Evolutionary conservation across 164 flowering plant species (phyloP), one percentile per base, ranked within the genome.

Genomic region (Vitis rotundifolia): DNA sequence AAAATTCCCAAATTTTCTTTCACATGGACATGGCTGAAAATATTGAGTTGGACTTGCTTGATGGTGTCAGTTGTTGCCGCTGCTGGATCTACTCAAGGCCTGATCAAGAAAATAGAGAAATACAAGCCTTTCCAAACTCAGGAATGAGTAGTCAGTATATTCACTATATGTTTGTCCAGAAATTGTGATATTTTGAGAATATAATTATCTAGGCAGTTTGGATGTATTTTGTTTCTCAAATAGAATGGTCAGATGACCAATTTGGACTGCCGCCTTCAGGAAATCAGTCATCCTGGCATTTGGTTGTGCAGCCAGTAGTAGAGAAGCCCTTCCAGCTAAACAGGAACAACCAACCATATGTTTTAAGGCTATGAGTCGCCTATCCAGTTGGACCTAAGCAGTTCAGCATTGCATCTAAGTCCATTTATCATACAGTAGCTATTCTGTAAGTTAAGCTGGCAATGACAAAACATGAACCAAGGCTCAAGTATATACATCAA

Each of bases 61-160:
- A 26, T 84, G 0, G 89, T 91, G 0, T 87, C 97, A 1, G 65
- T 92, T 10, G 76, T 86, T 9, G 94, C 97, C 2, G 91, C 87
- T 2, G 90, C 81, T 5, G 98, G 94, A 31, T 88, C 97, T 9
- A 70, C 88, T 50, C 88, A 92, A 68, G 97, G 98, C 18, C 81
- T 94, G 22, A 52, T 66, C 2, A 12, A 72, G 2, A 75, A 75
- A 69, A 78, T 93, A 70, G 80, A 78, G 76, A 47, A 73, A 1
- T 93, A 81, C 77, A 86, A 84, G 84, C 98, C 97, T 48, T 93
- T 93, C 78, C 69, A 78, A 53, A 37, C 73, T 19, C 51, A 68
- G 19, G 10, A 73, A 59, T 79, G 68, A 57, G 1, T 26, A 18
- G 28, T 11, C 55, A 63, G 9, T 15, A 60, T 13, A 60, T 62